A percentile compares a stretch with the other conserved stretches of the same genome.
Conservation (phyloP, 2,329 filamentous ascomycete species). For the Trichophyton verrucosum region DNA sequence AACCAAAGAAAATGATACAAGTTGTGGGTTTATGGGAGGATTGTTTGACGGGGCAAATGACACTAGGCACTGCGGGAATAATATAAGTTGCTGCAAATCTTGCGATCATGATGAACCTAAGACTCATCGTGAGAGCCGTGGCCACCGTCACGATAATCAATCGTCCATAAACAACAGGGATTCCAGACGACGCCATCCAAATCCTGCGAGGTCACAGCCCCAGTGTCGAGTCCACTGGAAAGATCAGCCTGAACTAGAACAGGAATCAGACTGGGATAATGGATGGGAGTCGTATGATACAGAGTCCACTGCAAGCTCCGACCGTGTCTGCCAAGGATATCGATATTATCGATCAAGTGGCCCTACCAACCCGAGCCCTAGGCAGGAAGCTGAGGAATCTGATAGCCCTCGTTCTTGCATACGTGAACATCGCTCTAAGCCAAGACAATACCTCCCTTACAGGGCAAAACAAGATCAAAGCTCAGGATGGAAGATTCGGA, state of each 20-base stretch:
- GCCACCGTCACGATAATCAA: not conserved
- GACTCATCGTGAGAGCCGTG: not conserved
- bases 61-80: not conserved
- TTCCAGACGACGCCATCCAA: not conserved
- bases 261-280: not conserved
- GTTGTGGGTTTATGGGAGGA: slow-evolving; percentile 5
- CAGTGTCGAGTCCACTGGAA: not conserved
- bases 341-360: not conserved
- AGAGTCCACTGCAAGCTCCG: not conserved
- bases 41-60: slow-evolving; percentile 11
- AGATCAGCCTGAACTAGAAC: not conserved
- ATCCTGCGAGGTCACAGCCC: not conserved
- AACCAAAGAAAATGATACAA: not conserved
- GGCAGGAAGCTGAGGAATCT: not conserved
- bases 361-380: not conserved
- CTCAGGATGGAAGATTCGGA: not conserved
- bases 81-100: slow-evolving; percentile 1
- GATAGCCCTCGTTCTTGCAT: slow-evolving; percentile 1
- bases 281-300: not conserved
- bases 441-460: not conserved
- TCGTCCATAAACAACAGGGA: not conserved
- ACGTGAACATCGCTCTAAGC: not conserved
- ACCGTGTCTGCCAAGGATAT: not conserved
- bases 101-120: not conserved
- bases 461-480: not conserved